phyloP scores from a whole-genome alignment of 345 rosid genomes.

The Excoecaria cochinchinensis region DNA sequence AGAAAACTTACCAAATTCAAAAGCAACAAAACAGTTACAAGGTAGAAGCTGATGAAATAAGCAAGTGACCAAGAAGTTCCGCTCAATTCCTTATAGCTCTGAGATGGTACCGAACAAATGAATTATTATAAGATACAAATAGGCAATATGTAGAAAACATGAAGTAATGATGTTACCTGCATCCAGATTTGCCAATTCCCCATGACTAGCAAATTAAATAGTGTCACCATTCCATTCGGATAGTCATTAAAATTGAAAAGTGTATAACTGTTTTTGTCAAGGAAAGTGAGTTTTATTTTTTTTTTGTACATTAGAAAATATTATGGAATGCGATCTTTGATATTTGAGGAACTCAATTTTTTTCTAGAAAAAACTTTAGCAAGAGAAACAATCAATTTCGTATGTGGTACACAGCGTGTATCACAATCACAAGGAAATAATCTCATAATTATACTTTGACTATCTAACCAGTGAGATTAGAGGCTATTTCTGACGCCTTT shows the following conservation, averaged over 20 bases:
- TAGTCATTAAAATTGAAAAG: slow-evolving; percentile 93
- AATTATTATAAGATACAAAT: slow-evolving; percentile 3
- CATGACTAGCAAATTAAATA: slow-evolving; percentile 88
- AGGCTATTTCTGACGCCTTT: neutral
- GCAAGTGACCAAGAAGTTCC: slow-evolving; percentile 72
- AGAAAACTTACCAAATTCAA: slow-evolving; percentile 74
- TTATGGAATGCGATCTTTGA: slow-evolving; percentile 41
- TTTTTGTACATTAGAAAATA: neutral
- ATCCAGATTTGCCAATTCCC: slow-evolving; percentile 94
- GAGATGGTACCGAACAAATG: slow-evolving; percentile 29
- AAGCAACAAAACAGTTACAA: slow-evolving; percentile 72
- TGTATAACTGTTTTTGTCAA: slow-evolving; percentile 65
- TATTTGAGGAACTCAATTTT: neutral
- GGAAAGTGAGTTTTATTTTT: slow-evolving; percentile 20
- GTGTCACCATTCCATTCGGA: slow-evolving; percentile 98
- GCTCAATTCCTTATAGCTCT: slow-evolving; percentile 85
- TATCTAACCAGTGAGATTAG: neutral
- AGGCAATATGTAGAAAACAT: neutral
- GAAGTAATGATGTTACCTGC: slow-evolving; percentile 52
- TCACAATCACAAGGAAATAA: neutral
- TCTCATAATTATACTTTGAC: neutral
- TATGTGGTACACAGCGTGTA: neutral
- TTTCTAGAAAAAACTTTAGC: neutral
- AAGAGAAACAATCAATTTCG: neutral
- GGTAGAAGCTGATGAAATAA: slow-evolving; percentile 92